Conservation (phyloP, 495 filamentous ascomycete genomes). For the Bryoglossum gracile region DNA sequence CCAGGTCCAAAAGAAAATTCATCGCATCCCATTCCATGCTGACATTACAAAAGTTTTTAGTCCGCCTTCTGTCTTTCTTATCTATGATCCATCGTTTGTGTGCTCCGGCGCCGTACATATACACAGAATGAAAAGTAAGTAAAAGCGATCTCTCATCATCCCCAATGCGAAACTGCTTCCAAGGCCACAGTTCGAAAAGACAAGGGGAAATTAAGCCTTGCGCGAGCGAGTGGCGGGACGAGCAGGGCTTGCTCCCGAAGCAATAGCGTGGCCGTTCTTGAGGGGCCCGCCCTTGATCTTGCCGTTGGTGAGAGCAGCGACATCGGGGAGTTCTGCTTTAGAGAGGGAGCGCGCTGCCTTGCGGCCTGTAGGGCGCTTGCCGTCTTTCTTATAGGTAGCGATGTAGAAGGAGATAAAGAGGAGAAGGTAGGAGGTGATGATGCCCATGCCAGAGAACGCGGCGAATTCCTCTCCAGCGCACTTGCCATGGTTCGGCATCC, state of each 20-base stretch:
- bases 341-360: conserved; percentile 45
- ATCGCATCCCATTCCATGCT: too few relatives aligned
- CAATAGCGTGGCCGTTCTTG: conserved; percentile 32
- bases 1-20: too few relatives aligned
- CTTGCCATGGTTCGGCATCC: conserved; percentile 70
- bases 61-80: too few relatives aligned
- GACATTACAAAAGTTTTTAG: too few relatives aligned
- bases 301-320: conserved; percentile 27
- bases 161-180: background rate
- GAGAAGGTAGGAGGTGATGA: conserved; percentile 86
- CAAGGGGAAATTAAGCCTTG: conserved; percentile 43
- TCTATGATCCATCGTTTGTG: too few relatives aligned
- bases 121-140: too few relatives aligned
- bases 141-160: too few relatives aligned
- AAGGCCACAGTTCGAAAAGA: background rate
- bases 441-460: conserved; percentile 85
- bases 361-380: conserved; percentile 51
- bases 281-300: conserved; percentile 21
- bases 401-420: conserved; percentile 99
- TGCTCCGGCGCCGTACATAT: too few relatives aligned
- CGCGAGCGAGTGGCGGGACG: conserved; percentile 44
- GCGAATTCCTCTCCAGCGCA: conserved; percentile 98
- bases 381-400: conserved; percentile 87
- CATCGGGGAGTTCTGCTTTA: conserved; percentile 28
- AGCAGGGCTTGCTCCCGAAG: conserved; percentile 36